These are phyloP conservation scores for Allium cepa DNA, from an alignment of 106 monocot species.

Conservation along the genomic window DNA sequence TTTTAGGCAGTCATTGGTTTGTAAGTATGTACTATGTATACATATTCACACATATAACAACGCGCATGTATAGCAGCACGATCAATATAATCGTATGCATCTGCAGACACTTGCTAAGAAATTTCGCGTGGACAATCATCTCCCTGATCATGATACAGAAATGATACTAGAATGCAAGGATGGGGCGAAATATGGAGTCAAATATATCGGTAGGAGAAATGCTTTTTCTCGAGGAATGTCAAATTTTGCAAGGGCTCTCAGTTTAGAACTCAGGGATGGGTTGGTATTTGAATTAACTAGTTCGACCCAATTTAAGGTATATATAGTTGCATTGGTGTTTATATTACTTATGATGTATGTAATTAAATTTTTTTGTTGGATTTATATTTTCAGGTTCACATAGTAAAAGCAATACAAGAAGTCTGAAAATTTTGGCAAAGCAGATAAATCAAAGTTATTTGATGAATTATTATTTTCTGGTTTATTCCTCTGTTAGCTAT, in stretches of 20 bases:
- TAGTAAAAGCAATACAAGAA: too few relatives aligned
- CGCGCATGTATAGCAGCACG: too few relatives aligned
- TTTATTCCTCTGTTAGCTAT: too few relatives aligned
- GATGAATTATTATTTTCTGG: too few relatives aligned
- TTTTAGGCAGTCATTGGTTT: not conserved
- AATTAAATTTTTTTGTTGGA: too few relatives aligned
- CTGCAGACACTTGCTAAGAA: not conserved
- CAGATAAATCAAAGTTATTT: too few relatives aligned
- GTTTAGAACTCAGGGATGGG: slow-evolving; percentile 3
- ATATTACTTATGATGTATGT: too few relatives aligned
- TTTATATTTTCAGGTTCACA: too few relatives aligned
- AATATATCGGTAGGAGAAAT: not conserved
- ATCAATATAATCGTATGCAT: too few relatives aligned
- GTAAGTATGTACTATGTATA: not conserved
- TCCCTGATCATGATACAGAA: not conserved
- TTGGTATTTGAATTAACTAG: not conserved
- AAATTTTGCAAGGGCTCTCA: not conserved
- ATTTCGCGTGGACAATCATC: not conserved
- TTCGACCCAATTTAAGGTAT: slow-evolving; percentile 3
- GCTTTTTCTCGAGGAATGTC: not conserved
- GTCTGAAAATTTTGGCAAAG: too few relatives aligned
- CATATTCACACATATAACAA: too few relatives aligned
- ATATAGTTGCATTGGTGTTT: too few relatives aligned
- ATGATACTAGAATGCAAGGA: slow-evolving; percentile 2
- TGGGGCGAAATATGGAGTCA: not conserved